Evolutionary conservation across 352 stramenopile species (phyloP), one percentile per base, ranked within the genome.

Genomic region (Phytophthora foliorum): DNA sequence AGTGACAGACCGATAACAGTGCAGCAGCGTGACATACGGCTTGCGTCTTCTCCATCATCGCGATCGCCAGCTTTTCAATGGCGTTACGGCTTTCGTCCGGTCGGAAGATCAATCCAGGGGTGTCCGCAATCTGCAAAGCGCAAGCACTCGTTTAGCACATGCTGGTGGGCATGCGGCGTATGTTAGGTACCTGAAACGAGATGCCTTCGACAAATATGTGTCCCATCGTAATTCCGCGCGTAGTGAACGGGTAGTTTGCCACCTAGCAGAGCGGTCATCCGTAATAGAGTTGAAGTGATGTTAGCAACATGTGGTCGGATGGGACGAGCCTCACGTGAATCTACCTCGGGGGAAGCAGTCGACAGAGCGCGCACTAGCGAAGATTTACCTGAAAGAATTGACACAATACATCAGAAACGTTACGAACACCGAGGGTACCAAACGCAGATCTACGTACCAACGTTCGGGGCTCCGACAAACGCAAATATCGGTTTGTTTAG

Each of bases 171-270:
- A 22, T 8, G 21, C 24, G 31, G 3, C 14, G 14, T 22, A 48
- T 36, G 10, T 59, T 58, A 22, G 21, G 56, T 58, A 89, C 87
- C 82, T 96, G 89, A 50, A 92, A 94, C 17, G 89, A 89, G 46
- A 88, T 80, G 38, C 88, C 88, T 36, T 94, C 76, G 24, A 95
- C 84, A 60, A 92, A 95, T 57, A 96, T 90, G 57, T 96, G 89
- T 3, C 89, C 89, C 82, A 96, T 95, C 8, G 89, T 95, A 52
- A 96, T 94, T 34, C 87, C 89, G 19, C 89, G 82, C 14, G 89
- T 96, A 29, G 89, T 96, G 64, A 96, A 96, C 32, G 89, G 89
- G 31, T 96, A 96, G 56, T 96, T 96, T 11, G 89, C 87, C 38
- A 96, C 84, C 88, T 95, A 65, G 6, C 11, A 57, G 2, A 58